Evolutionary conservation across 805 yeast species (phyloP).

Genomic region (Ogataea siamensis): DNA sequence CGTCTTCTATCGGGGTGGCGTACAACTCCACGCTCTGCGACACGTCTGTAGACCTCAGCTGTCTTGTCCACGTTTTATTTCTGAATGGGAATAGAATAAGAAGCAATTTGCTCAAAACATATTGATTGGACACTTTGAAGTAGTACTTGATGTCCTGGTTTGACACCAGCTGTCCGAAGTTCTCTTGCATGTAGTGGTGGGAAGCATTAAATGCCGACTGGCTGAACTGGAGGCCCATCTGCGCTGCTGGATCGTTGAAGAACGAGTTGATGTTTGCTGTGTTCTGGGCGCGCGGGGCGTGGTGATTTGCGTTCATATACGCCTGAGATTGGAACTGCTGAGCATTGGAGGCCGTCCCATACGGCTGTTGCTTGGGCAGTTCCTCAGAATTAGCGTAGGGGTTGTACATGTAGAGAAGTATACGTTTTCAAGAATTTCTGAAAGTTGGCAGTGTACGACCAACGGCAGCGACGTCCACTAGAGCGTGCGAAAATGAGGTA

Average conservation of each 20-base stretch:
- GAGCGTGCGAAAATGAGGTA: too few species aligned
- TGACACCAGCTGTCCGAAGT: conserved; percentile 52
- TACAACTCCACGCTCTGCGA: conserved; percentile 40
- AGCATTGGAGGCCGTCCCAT: conserved; percentile 22
- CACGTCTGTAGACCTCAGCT: conserved; percentile 35
- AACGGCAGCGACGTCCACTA: too few species aligned
- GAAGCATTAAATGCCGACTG: conserved; percentile 81
- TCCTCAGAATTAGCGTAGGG: conserved; percentile 41
- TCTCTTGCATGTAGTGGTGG: conserved; percentile 74
- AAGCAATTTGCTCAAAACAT: conserved; percentile 70
- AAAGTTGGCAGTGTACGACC: conserved; percentile 9
- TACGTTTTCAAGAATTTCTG: conserved; percentile 9
- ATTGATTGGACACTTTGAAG: conserved; percentile 87
- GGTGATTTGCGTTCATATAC: conserved; percentile 12
- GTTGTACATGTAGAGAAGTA: conserved; percentile 35
- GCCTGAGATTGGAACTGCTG: conserved; percentile 25
- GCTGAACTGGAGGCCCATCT: conserved; percentile 86
- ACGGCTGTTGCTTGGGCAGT: conserved; percentile 7
- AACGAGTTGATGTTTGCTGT: conserved; percentile 38
- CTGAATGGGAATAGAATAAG: conserved; percentile 83
- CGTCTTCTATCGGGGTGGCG: conserved; percentile 80
- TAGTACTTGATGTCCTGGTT: conserved; percentile 70
- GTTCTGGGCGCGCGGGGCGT: conserved; percentile 11
- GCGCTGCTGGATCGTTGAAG: conserved; percentile 75
- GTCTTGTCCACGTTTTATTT: conserved; percentile 79